phyloP scores from a whole-genome alignment of 345 rosid genomes.

The Lagerstroemia speciosa region DNA sequence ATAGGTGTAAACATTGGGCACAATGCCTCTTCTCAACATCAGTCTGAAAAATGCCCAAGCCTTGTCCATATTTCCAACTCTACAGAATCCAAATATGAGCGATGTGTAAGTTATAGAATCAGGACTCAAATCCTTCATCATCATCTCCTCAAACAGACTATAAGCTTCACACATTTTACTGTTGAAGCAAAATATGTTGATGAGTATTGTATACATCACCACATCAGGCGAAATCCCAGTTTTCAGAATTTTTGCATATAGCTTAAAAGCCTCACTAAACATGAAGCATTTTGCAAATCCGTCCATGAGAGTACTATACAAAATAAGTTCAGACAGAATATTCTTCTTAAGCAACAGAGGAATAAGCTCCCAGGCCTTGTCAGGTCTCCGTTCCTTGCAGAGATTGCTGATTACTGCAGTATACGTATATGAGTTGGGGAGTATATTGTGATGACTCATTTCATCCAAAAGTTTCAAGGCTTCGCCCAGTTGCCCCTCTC shows the following conservation, averaged over 20 bases:
- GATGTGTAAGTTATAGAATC: constrained; percentile 34
- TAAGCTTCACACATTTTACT: constrained; percentile 26
- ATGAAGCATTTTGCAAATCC: constrained; percentile 33
- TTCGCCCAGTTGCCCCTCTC: constrained; percentile 20
- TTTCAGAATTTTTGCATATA: constrained; percentile 32
- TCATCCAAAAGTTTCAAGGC: constrained; percentile 29
- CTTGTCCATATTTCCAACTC: constrained; percentile 30
- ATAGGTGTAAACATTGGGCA: constrained; percentile 37
- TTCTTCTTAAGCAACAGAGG: constrained; percentile 45
- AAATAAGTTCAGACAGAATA: constrained; percentile 23
- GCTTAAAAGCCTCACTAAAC: constrained; percentile 24
- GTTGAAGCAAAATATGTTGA: constrained; percentile 25
- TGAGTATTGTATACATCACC: constrained; percentile 33
- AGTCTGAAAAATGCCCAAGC: constrained; percentile 26
- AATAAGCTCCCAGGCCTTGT: constrained; percentile 37
- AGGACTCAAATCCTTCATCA: constrained; percentile 25
- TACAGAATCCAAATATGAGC: constrained; percentile 36
- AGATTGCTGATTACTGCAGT: constrained; percentile 28
- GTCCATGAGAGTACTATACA: constrained; percentile 29
- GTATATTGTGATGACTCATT: constrained; percentile 23
- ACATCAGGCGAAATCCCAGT: constrained; percentile 28
- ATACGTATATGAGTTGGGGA: constrained; percentile 34
- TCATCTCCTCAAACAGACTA: constrained; percentile 31
- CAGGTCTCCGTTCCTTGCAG: constrained; percentile 21
- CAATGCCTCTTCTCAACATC: constrained; percentile 22